Conservation (phyloP, 106 monocot species). For the Vanilla planifolia region DNA sequence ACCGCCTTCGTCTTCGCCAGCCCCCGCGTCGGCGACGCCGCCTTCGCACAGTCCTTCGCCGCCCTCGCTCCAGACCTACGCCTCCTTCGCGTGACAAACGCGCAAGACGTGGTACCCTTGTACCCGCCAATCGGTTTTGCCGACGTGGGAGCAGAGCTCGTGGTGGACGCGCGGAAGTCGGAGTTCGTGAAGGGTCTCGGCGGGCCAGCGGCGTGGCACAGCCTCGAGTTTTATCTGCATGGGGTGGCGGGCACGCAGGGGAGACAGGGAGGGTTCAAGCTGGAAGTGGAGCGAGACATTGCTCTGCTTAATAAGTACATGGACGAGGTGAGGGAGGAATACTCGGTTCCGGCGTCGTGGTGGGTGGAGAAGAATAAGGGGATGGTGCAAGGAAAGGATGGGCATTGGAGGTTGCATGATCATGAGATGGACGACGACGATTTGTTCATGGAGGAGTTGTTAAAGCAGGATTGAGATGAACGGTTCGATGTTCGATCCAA, state of each 20-base stretch:
- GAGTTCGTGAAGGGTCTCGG: constrained; percentile 54
- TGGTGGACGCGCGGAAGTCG: constrained; percentile 42
- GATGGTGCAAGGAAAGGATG: constrained; percentile 67
- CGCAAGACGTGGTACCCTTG: constrained; percentile 51
- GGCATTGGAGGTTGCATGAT: constrained; percentile 63
- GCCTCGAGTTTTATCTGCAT: constrained; percentile 70
- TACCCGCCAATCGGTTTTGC: constrained; percentile 57
- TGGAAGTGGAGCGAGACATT: constrained; percentile 61
- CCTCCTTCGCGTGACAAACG: constrained; percentile 54
- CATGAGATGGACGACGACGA: constrained; percentile 40
- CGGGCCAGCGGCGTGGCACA: constrained; percentile 43
- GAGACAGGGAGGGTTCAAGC: constrained; percentile 44
- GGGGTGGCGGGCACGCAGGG: constrained; percentile 73
- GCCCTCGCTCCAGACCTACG: constrained; percentile 13
- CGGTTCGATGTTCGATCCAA: too few relatives aligned
- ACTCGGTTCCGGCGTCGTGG: constrained; percentile 59
- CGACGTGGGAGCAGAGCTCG: constrained; percentile 54
- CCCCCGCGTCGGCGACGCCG: constrained; percentile 68
- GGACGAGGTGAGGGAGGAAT: constrained; percentile 57
- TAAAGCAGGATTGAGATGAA: background rate
- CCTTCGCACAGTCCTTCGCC: constrained; percentile 44
- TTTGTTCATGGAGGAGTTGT: background rate
- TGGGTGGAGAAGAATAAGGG: constrained; percentile 80
- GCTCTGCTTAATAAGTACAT: constrained; percentile 76
- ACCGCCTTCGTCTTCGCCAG: constrained; percentile 64